Percentiles rank a stretch among this genome's conserved stretches.
Conservation (phyloP, 805 yeast species). For the Millerozyma miso region DNA sequence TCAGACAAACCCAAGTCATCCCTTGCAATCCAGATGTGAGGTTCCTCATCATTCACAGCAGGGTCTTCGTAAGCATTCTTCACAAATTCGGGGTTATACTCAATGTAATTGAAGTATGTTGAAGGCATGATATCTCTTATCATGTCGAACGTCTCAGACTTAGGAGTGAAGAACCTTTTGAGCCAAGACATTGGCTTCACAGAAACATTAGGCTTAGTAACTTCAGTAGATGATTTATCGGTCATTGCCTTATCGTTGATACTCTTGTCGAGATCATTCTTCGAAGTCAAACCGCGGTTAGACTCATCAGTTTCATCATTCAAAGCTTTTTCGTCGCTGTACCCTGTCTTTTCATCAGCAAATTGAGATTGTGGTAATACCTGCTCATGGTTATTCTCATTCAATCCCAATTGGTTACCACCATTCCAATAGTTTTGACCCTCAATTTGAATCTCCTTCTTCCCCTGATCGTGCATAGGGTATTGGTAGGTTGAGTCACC, state of each 20-base stretch:
- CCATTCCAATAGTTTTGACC: slow-evolving; percentile 48
- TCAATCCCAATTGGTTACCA: slow-evolving; percentile 37
- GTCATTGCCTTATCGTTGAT: slow-evolving; percentile 1
- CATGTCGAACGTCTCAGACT: slow-evolving; percentile 41
- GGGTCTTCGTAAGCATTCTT: slow-evolving; percentile 52
- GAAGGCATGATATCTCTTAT: slow-evolving; percentile 44
- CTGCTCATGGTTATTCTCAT: slow-evolving; percentile 15
- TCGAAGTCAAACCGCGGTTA: background rate
- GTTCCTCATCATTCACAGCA: slow-evolving; percentile 50
- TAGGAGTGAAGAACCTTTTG: slow-evolving; percentile 45
- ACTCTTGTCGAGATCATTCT: slow-evolving; percentile 4
- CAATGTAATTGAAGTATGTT: slow-evolving; percentile 35
- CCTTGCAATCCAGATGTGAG: slow-evolving; percentile 66
- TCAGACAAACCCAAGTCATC: slow-evolving; percentile 67
- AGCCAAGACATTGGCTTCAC: slow-evolving; percentile 25
- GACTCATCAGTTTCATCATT: background rate
- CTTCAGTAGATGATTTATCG: slow-evolving; percentile 1
- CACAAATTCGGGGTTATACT: slow-evolving; percentile 37
- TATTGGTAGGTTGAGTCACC: slow-evolving; percentile 44
- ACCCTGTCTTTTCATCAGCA: slow-evolving; percentile 14
- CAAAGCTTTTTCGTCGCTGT: slow-evolving; percentile 10
- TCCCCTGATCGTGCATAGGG: slow-evolving; percentile 65
- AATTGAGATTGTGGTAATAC: slow-evolving; percentile 18
- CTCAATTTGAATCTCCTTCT: slow-evolving; percentile 48
- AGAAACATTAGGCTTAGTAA: background rate